Conservation (phyloP, 306 rosid species). For the Glycyrrhiza uralensis region DNA sequence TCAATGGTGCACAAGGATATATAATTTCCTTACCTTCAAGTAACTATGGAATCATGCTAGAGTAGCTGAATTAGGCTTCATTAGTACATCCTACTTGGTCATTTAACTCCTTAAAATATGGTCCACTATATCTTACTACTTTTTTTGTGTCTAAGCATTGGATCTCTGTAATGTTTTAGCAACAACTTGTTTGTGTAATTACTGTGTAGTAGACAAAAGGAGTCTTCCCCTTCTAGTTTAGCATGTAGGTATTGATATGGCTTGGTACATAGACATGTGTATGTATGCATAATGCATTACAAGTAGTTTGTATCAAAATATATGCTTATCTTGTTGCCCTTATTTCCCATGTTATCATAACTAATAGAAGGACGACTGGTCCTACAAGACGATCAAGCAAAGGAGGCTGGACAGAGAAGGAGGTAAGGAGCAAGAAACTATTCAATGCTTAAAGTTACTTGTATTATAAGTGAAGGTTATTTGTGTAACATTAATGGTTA, state of each 20-base stretch:
- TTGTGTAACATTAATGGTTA: not conserved
- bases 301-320: not conserved
- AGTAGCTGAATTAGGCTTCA: too few relatives aligned
- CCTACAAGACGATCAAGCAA: conserved; percentile 42
- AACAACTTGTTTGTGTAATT: too few relatives aligned
- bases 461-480: not conserved
- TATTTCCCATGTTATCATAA: not conserved
- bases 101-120: too few relatives aligned
- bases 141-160: too few relatives aligned
- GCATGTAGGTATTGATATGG: not conserved
- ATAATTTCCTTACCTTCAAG: too few relatives aligned
- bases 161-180: too few relatives aligned
- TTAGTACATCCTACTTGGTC: too few relatives aligned
- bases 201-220: too few relatives aligned
- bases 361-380: conserved; percentile 31
- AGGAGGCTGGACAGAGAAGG: conserved; percentile 50
- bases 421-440: conserved; percentile 27
- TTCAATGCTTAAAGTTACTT: not conserved
- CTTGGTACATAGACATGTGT: not conserved
- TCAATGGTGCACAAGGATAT: too few relatives aligned
- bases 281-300: not conserved
- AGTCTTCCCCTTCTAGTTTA: too few relatives aligned
- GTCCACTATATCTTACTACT: too few relatives aligned
- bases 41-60: too few relatives aligned
- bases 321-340: not conserved